Conservation (phyloP, 139 green algal genomes). For the Chlamydomonas sp. region DNA sequence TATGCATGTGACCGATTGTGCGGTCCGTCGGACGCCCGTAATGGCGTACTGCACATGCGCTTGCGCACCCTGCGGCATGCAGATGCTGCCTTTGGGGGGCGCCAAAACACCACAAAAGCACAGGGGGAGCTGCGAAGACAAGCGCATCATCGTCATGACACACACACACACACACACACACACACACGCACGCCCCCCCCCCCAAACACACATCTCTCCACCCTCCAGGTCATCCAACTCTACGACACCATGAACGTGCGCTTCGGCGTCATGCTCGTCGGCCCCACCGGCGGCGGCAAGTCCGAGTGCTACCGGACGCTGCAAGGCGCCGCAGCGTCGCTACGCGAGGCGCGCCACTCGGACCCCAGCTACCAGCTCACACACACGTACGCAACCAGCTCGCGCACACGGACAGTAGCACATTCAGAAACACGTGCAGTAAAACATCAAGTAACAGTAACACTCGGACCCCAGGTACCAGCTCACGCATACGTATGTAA, state of each 20-base stretch:
- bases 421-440: too few species aligned
- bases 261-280: slow-evolving; percentile 81
- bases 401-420: too few species aligned
- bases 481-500: slow-evolving; percentile 27
- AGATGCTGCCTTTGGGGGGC: background rate
- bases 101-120: slow-evolving; percentile 3
- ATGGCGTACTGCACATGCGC: too few species aligned
- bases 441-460: too few species aligned
- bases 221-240: slow-evolving; percentile 77
- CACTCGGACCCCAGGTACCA: slow-evolving; percentile 41
- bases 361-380: slow-evolving; percentile 43
- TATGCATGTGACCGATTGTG: too few species aligned
- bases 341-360: slow-evolving; percentile 42
- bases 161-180: slow-evolving; percentile 32
- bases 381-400: too few species aligned
- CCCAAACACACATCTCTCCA: too few species aligned
- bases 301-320: slow-evolving; percentile 60
- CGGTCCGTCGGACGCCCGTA: too few species aligned
- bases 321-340: slow-evolving; percentile 50
- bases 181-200: too few species aligned
- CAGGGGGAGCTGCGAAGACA: background rate
- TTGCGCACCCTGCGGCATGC: too few species aligned
- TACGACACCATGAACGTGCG: slow-evolving; percentile 80
- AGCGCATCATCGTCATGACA: background rate
- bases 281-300: slow-evolving; percentile 69